Percentiles rank a stretch among this genome's conserved stretches.
These are phyloP conservation scores for Thalassiosira hispida DNA, from an alignment of 352 stramenopile genomes.

Conservation along the genomic window DNA sequence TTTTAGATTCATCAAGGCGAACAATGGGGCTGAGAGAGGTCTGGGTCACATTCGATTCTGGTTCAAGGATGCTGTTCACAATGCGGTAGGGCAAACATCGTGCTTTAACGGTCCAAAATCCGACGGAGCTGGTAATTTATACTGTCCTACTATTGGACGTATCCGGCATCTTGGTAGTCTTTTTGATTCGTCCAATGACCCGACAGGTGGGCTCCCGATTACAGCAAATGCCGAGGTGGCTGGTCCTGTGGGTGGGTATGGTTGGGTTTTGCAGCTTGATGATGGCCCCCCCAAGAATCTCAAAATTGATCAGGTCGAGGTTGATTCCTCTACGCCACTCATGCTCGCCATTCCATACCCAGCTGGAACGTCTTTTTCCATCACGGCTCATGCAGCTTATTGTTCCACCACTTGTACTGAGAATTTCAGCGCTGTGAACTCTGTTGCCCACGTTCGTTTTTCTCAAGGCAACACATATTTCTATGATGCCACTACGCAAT, in stretches of 20 bases:
- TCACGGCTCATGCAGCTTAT: constrained; percentile 26
- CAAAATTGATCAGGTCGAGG: constrained; percentile 34
- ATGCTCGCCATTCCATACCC: constrained; percentile 29
- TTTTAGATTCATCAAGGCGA: constrained; percentile 27
- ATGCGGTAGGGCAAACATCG: constrained; percentile 17
- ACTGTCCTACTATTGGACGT: constrained; percentile 18
- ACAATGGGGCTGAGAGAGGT: constrained; percentile 33
- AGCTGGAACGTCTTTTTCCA: constrained; percentile 19
- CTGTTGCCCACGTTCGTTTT: constrained; percentile 20
- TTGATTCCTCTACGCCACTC: constrained; percentile 18
- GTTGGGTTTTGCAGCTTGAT: constrained; percentile 46
- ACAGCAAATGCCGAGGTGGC: constrained; percentile 51
- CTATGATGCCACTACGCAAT: constrained; percentile 23
- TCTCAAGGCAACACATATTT: constrained; percentile 28
- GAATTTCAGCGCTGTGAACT: constrained; percentile 3
- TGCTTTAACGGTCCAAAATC: constrained; percentile 11
- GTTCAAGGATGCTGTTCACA: constrained; percentile 37
- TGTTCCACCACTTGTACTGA: constrained; percentile 21
- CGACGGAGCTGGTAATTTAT: not conserved
- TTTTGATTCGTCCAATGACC: constrained; percentile 23
- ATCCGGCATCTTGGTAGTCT: constrained; percentile 25
- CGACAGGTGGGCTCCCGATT: constrained; percentile 21
- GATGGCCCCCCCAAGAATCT: constrained; percentile 37
- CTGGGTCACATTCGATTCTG: constrained; percentile 46
- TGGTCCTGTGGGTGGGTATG: constrained; percentile 48